phyloP scores from a whole-genome alignment of 441 rosid species.

The Metrosideros polymorpha region DNA sequence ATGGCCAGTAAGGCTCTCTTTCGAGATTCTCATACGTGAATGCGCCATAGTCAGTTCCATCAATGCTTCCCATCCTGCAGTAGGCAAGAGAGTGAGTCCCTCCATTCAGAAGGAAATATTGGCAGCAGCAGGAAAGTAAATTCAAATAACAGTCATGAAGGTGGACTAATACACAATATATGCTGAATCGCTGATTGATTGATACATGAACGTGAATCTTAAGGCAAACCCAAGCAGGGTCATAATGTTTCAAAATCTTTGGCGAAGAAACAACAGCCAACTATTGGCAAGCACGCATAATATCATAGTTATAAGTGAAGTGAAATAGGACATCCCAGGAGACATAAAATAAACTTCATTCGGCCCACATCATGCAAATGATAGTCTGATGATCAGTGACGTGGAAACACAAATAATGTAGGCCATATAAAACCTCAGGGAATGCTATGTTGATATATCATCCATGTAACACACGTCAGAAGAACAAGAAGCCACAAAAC shows the following conservation, averaged over 20 bases:
- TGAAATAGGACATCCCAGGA: background rate
- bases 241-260: background rate
- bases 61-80: conserved; percentile 65
- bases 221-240: background rate
- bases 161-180: background rate
- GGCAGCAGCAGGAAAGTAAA: background rate
- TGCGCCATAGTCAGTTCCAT: conserved; percentile 58
- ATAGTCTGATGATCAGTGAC: background rate
- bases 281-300: background rate
- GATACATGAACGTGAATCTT: background rate
- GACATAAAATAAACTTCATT: background rate
- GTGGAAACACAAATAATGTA: background rate
- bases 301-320: background rate
- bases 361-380: background rate
- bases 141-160: background rate
- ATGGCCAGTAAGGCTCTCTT: conserved; percentile 91
- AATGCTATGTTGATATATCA: background rate
- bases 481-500: background rate
- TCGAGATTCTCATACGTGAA: conserved; percentile 82
- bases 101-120: background rate
- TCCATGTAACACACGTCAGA: background rate
- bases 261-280: background rate
- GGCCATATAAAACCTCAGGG: background rate
- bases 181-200: background rate
- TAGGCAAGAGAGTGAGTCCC: background rate